Base-by-base conservation (phyloP, 768 basidiomycete species). In the Floccularia luteovirens region DNA sequence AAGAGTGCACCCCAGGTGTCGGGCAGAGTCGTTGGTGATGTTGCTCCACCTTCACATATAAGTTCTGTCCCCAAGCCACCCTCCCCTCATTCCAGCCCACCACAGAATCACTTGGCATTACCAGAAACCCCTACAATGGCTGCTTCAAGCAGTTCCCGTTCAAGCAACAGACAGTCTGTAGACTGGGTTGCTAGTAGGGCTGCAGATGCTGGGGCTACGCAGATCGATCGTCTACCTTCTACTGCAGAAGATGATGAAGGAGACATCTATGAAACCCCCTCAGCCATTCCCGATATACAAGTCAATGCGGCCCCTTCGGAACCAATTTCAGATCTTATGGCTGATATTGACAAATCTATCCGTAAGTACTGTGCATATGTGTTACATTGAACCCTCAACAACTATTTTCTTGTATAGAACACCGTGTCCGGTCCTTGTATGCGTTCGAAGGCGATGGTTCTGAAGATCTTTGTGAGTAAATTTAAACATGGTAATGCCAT, bases 161-260 rank as follows among this genome's bases (percentile, higher is more conserved):
- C 56, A 2, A 55, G 61, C 40, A 75, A 83, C 50, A 68, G 80
- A 43, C 84, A 91, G 58, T 84, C 82, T 5, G 83, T 94, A 3
- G 92, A 90, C 51, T 98, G 93, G 93, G 91, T 89, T 55, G 75
- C 80, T 37, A 84, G 82, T 23, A 69, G 94, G 10, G 91, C 93
- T 10, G 85, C 83, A 27, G 82, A 94, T 62, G 63, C 64, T 25
- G 72, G 68, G 24, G 53, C 55, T 22, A 43, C 50, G 21, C 43
- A 46, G 30, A 50, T 48, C 16, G 53, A 60, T 38, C 63, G 57
- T 34, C 55, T 82, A 48, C 72, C 79, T 24, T 59, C 74, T 19
- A 80, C 72, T 28, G 58, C 46, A 4, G 79, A 80, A 43, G 87
- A 82, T 43, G 75, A 76, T 1, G 85, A 84, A 19, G 78, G 78